phyloP scores from a whole-genome alignment of 2,329 filamentous ascomycete genomes.

The Fusarium verrucosum region DNA sequence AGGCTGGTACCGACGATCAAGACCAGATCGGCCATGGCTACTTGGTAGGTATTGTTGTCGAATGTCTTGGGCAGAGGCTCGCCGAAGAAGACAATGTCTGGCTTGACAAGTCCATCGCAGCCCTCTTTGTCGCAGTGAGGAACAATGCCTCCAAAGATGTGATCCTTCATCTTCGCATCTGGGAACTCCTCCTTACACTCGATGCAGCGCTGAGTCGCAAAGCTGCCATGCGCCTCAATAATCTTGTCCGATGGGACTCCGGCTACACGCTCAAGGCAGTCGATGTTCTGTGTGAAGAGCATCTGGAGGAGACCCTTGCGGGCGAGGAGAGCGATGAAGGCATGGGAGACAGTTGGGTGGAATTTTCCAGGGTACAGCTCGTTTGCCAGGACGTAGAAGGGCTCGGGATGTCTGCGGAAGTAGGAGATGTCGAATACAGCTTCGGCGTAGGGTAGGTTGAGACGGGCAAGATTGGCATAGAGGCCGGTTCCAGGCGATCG shows the following conservation, averaged over 20 bases:
- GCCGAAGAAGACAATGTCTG: conserved; percentile 95
- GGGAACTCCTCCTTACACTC: conserved; percentile 81
- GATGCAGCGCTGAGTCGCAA: conserved; percentile 89
- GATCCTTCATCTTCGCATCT: conserved; percentile 75
- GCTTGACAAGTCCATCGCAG: conserved; percentile 87
- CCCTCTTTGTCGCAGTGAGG: conserved; percentile 69
- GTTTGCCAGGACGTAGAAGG: conserved; percentile 91
- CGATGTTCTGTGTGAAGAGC: conserved; percentile 97
- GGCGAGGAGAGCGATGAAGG: conserved; percentile 84
- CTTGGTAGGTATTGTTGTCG: conserved; percentile 53
- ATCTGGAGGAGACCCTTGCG: conserved; percentile 81
- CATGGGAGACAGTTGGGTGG: conserved; percentile 87
- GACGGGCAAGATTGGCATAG: conserved; percentile 87
- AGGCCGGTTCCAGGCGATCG: conserved; percentile 91
- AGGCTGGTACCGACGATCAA: conserved; percentile 92
- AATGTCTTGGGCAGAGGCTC: conserved; percentile 65
- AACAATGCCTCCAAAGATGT: conserved; percentile 73
- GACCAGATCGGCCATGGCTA: conserved; percentile 74
- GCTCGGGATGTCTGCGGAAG: conserved; percentile 83
- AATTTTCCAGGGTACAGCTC: conserved; percentile 93
- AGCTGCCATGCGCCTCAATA: conserved; percentile 94
- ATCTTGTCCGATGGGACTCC: conserved; percentile 84
- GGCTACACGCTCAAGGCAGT: conserved; percentile 88
- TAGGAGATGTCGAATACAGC: conserved; percentile 94
- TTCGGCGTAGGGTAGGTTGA: conserved; percentile 88